Base-by-base conservation (phyloP, 805 yeast species). In the Candida insectalens region DNA sequence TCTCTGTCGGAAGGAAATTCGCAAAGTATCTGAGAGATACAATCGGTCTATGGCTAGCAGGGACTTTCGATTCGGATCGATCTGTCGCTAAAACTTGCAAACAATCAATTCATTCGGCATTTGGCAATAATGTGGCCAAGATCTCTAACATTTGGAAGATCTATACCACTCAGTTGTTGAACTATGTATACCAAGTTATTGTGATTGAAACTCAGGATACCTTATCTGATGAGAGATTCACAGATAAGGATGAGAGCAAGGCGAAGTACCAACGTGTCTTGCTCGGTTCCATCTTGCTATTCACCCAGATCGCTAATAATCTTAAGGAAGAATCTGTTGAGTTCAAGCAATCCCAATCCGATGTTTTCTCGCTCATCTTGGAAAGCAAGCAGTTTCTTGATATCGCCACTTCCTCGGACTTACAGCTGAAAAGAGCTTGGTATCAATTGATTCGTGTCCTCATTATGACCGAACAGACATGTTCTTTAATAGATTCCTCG, bases 141-240 rank as follows among this genome's bases (percentile, higher is more conserved):
- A 57, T 77, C 7, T 63, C 64, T 25, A 67, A 71, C 30, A 51
- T 85, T 4, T 78, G 88, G 80, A 58, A 57, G 17, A 53, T 77
- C 0, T 82, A 83, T 46, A 60, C 59, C 34, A 59, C 56, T 4
- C 78, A 71, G 34, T 67, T 83, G 10, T 43, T 82, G 13, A 70
- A 70, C 31, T 75, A 69, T 39, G 61, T 74, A 9, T 58, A 62
- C 29, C 72, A 75, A 23, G 62, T 72, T 0, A 46, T 83, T 6
- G 53, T 67, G 12, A 51, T 58, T 21, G 95, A 87, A 50, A 61
- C 72, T 3, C 67, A 66, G 4, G 74, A 69, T 12, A 69, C 85
- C 1, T 53, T 88, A 15, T 75, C 88, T 2, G 96, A 88, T 46
- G 81, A 77, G 47, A 63, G 95, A 36, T 75, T 72, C 44, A 69